phyloP scores from a whole-genome alignment of 2,329 filamentous ascomycete genomes.

The Septoria petroselini region DNA sequence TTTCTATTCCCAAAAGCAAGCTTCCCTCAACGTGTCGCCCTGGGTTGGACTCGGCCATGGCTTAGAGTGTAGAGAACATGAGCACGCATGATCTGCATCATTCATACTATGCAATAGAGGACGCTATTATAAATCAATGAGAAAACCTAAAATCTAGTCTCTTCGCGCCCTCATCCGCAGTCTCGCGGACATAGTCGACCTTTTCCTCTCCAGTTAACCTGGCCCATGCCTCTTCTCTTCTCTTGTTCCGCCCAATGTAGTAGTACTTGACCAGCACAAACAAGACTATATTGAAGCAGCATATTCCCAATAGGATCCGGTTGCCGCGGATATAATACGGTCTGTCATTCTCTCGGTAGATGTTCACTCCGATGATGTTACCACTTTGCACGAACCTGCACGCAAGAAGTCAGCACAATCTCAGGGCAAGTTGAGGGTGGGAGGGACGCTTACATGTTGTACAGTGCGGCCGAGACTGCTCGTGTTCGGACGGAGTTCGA shows the following conservation, averaged over 20 bases:
- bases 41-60: too few relatives aligned
- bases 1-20: too few relatives aligned
- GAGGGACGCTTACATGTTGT: conserved; percentile 36
- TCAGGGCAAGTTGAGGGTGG: not conserved
- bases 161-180: conserved; percentile 40
- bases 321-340: conserved; percentile 48
- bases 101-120: too few relatives aligned
- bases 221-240: conserved; percentile 36
- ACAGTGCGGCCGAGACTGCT: conserved; percentile 44
- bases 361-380: conserved; percentile 48
- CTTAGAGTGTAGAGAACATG: too few relatives aligned
- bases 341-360: conserved; percentile 49
- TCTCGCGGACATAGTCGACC: conserved; percentile 37
- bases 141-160: conserved; percentile 37
- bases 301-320: conserved; percentile 33
- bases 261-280: conserved; percentile 37
- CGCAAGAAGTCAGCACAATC: not conserved
- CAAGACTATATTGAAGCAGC: conserved; percentile 34
- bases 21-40: too few relatives aligned
- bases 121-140: conserved; percentile 25
- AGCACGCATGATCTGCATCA: too few relatives aligned
- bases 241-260: conserved; percentile 36
- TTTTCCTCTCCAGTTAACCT: conserved; percentile 41
- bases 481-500: conserved; percentile 45
- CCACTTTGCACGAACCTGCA: conserved; percentile 41